Evolutionary conservation across 805 yeast species (phyloP), one percentile per base, ranked within the genome.

Genomic region (Candida schatavii): DNA sequence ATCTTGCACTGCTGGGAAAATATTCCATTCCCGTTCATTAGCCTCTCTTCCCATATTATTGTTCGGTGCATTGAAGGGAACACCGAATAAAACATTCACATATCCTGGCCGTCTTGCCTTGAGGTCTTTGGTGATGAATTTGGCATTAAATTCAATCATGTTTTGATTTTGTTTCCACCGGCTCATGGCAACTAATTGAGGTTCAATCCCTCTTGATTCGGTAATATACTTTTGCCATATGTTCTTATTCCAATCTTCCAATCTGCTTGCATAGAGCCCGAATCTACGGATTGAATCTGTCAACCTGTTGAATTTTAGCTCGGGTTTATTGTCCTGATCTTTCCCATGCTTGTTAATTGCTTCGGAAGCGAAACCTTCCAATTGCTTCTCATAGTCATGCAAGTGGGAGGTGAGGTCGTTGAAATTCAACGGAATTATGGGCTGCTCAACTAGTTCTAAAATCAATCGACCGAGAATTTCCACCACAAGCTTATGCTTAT

Each of bases 141-240:
- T 59, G 47, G 75, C 75, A 47, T 81, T 83, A 43, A 86, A 68
- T 13, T 64, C 58, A 3, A 77, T 60, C 52, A 88, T 61, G 46
- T 79, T 78, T n/a, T 79, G 73, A 60, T 90, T 90, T 87, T 93
- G 85, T 43, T 78, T 79, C 83, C 87, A 78, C 52, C 98, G 71
- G 47, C 78, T 81, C 35, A 82, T 80, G 0, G 90, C 75, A 30
- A 87, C 64, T 42, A 84, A 57, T 1, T 88, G 78, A 1, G 95
- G 89, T 56, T 90, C 95, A 3, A 80, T 54, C 2, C 85, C 90
- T 3, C 74, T 56, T 1, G 65, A 47, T 5, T 57, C 55, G 14
- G 40, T 33, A 5, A 70, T 49, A 40, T 51, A 68, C 14, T 75
- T 75, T 18, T 62, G 57, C 97, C 97, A 90, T n/a, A n/a, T n/a